Evolutionary conservation across 139 green algal genomes (phyloP).

Genomic region (Micractinium conductrix): DNA sequence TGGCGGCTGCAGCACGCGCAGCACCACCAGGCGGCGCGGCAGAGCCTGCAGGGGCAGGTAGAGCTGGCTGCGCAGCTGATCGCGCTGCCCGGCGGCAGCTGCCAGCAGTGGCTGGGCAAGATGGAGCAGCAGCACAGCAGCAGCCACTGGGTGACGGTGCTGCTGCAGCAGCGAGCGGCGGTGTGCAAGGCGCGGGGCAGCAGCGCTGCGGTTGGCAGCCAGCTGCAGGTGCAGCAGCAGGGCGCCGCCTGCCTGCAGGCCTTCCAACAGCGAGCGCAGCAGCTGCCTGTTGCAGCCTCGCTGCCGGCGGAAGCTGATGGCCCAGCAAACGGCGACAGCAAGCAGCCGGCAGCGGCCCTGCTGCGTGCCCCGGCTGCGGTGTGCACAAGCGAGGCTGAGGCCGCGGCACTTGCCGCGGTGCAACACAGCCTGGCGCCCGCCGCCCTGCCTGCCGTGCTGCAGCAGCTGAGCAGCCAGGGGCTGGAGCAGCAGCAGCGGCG

Average conservation of each 20-base stretch:
- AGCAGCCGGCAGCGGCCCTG: background rate
- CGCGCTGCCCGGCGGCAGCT: background rate
- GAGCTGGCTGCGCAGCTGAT: conserved; percentile 9
- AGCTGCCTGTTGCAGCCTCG: background rate
- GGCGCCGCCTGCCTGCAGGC: background rate
- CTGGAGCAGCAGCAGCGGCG: background rate
- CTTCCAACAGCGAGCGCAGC: background rate
- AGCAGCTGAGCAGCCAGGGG: background rate
- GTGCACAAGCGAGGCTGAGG: background rate
- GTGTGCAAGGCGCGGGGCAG: background rate
- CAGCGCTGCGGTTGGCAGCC: background rate
- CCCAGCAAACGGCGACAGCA: background rate
- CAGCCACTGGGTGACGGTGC: conserved; percentile 14
- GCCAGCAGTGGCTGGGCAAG: conserved; percentile 9
- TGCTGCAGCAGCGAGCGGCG: conserved; percentile 9
- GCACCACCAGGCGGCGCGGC: conserved; percentile 7
- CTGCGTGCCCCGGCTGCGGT: background rate
- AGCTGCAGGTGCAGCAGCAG: background rate
- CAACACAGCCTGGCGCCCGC: conserved; percentile 18
- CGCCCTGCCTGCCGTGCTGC: background rate
- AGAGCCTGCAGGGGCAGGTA: conserved; percentile 7
- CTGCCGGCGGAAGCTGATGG: background rate
- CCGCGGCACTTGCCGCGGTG: background rate
- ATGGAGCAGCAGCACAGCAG: conserved; percentile 19
- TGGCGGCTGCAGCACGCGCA: conserved; percentile 25